These are phyloP conservation scores for Linnemannia hyalina DNA, from an alignment of 192 early-diverging fungal species.

Conservation along the genomic window DNA sequence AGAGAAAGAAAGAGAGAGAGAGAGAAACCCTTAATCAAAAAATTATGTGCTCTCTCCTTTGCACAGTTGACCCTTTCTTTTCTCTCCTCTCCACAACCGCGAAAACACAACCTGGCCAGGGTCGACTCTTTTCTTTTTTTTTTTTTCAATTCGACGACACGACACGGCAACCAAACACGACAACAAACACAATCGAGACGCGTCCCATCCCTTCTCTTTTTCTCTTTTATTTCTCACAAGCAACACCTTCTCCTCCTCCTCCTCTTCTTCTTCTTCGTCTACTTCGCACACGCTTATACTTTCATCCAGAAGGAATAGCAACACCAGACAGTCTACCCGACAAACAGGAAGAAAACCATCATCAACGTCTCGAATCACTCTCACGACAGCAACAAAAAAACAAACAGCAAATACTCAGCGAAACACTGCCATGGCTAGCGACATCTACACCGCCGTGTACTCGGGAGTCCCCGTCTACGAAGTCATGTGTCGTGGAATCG, in stretches of 20 bases:
- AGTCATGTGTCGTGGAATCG: conserved; percentile 75
- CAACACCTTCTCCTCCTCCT: neutral
- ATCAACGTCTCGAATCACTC: neutral
- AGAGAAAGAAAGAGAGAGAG: too few species aligned
- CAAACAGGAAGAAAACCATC: neutral
- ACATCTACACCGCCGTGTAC: conserved; percentile 69
- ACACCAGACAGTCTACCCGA: neutral
- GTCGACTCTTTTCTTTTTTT: neutral
- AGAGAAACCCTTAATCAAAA: too few species aligned
- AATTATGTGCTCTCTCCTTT: too few species aligned
- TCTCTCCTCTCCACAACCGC: too few species aligned
- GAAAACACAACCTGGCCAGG: neutral
- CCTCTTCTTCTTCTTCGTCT: too few species aligned
- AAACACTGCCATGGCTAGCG: conserved; percentile 29
- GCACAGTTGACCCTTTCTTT: too few species aligned
- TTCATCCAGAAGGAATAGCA: neutral
- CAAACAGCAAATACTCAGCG: neutral
- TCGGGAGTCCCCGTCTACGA: conserved; percentile 85
- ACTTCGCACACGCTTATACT: neutral
- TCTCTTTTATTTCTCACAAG: neutral
- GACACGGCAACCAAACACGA: neutral
- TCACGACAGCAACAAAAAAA: neutral
- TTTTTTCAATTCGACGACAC: neutral
- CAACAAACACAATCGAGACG: neutral
- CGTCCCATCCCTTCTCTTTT: neutral